A percentile compares a stretch with the other conserved stretches of the same genome.
Evolutionary conservation across 2,329 filamentous ascomycete species (phyloP).

Genomic region (Diaporthe batatas): DNA sequence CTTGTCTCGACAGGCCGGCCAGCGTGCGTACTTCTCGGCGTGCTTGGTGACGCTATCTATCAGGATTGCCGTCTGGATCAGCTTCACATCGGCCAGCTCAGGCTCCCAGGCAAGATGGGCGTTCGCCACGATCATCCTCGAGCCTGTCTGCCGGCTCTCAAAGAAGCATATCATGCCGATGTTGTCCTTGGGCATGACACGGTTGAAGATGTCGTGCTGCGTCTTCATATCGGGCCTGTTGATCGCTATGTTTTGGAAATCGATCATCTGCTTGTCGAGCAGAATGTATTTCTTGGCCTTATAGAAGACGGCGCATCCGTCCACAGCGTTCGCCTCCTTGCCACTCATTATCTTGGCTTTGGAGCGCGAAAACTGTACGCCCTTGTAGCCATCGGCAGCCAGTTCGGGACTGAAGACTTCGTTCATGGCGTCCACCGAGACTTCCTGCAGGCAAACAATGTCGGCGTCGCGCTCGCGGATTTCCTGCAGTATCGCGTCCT

Average conservation of each 20-base stretch:
- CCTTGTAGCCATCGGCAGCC: conserved; percentile 90
- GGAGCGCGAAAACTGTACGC: conserved; percentile 91
- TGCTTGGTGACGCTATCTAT: conserved; percentile 92
- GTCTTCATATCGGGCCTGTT: conserved; percentile 97
- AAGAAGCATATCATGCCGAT: conserved; percentile 94
- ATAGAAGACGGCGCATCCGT: conserved; percentile 97
- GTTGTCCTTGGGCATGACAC: conserved; percentile 98
- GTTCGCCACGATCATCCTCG: conserved; percentile 91
- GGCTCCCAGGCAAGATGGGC: conserved; percentile 97
- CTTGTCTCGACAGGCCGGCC: conserved; percentile 87
- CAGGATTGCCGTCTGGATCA: conserved; percentile 94
- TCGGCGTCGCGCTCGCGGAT: conserved; percentile 85
- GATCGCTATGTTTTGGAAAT: conserved; percentile 92
- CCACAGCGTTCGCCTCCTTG: conserved; percentile 88
- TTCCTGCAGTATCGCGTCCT: conserved; percentile 85
- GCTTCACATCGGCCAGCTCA: conserved; percentile 90
- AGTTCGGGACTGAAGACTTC: conserved; percentile 91
- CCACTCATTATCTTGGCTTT: conserved; percentile 93
- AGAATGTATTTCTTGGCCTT: conserved; percentile 95
- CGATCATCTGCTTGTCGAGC: conserved; percentile 93
- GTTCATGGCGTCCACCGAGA: conserved; percentile 91
- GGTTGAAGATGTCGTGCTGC: conserved; percentile 97
- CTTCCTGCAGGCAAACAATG: conserved; percentile 93
- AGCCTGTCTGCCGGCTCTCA: conserved; percentile 91
- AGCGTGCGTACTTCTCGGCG: conserved; percentile 86